Evolutionary conservation across 2,329 filamentous ascomycete genomes (phyloP).

Genomic region (Leptographium radiaticola): DNA sequence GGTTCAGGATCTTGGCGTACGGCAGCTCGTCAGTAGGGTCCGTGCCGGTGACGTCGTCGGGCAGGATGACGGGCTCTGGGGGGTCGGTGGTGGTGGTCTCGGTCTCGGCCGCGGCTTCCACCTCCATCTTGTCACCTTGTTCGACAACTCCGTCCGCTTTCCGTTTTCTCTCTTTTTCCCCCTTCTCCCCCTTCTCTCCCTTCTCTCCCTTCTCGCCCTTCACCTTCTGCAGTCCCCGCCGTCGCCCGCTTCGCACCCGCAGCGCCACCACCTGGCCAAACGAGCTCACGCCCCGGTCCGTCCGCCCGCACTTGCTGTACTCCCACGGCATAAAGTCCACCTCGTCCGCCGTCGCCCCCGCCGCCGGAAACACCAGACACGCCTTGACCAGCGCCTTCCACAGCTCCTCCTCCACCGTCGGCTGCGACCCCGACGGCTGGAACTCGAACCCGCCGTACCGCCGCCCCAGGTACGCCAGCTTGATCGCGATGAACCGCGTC

Average conservation of each 20-base stretch:
- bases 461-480: constrained; percentile 86
- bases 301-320: constrained; percentile 91
- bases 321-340: constrained; percentile 75
- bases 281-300: constrained; percentile 84
- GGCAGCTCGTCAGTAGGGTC: constrained; percentile 55
- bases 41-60: constrained; percentile 30
- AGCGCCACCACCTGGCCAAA: constrained; percentile 92
- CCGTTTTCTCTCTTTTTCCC: too few species aligned
- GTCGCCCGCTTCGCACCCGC: constrained; percentile 61
- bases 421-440: constrained; percentile 55
- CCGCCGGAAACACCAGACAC: constrained; percentile 62
- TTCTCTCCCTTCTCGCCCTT: not conserved
- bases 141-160: too few species aligned
- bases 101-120: too few species aligned
- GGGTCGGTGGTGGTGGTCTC: too few species aligned
- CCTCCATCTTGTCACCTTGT: too few species aligned
- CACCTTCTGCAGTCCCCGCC: too few species aligned
- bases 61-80: too few species aligned
- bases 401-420: constrained; percentile 84
- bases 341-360: constrained; percentile 30
- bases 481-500: constrained; percentile 77
- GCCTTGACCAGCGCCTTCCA: constrained; percentile 83
- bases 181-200: not conserved
- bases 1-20: constrained; percentile 75
- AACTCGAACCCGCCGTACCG: constrained; percentile 91